Conservation (phyloP, 768 basidiomycete genomes). For the Auriscalpium orientale region DNA sequence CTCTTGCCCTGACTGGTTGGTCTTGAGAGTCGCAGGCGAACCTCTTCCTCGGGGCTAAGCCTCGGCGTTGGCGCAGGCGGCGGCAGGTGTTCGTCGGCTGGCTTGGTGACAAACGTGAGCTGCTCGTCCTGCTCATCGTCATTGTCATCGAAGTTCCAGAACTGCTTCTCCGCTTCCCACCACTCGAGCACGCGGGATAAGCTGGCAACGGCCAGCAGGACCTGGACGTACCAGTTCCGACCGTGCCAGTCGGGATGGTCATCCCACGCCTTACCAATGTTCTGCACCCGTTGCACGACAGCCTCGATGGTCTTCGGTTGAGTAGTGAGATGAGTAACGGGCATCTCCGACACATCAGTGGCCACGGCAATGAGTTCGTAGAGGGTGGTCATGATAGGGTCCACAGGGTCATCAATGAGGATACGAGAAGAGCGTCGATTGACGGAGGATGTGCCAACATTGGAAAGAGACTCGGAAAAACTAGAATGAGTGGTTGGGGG, state of each 20-base stretch:
- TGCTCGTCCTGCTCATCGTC: constrained; percentile 89
- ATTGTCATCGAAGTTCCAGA: constrained; percentile 97
- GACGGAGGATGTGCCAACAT: constrained; percentile 21
- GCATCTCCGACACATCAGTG: constrained; percentile 89
- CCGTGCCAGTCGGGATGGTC: constrained; percentile 98
- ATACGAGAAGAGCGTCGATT: constrained; percentile 78
- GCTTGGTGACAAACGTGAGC: constrained; percentile 88
- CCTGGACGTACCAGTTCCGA: constrained; percentile 95
- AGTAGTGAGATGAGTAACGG: constrained; percentile 75
- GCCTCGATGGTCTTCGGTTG: constrained; percentile 80
- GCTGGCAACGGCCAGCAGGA: constrained; percentile 90
- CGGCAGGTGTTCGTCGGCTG: constrained; percentile 52
- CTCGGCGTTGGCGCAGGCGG: constrained; percentile 31
- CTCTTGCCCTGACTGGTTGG: constrained; percentile 45
- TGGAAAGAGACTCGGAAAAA: constrained; percentile 43
- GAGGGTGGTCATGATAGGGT: constrained; percentile 83
- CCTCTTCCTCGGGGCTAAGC: constrained; percentile 48
- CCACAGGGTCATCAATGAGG: constrained; percentile 76
- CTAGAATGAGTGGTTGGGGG: constrained; percentile 63
- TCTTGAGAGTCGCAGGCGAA: constrained; percentile 38
- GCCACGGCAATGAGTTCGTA: constrained; percentile 91
- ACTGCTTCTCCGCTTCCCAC: constrained; percentile 99
- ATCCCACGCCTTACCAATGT: constrained; percentile 92
- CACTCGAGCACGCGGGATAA: constrained; percentile 96
- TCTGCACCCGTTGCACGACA: constrained; percentile 85